Base-by-base conservation (phyloP, 148 eudicot species). In the Mesembryanthemum crystallinum region DNA sequence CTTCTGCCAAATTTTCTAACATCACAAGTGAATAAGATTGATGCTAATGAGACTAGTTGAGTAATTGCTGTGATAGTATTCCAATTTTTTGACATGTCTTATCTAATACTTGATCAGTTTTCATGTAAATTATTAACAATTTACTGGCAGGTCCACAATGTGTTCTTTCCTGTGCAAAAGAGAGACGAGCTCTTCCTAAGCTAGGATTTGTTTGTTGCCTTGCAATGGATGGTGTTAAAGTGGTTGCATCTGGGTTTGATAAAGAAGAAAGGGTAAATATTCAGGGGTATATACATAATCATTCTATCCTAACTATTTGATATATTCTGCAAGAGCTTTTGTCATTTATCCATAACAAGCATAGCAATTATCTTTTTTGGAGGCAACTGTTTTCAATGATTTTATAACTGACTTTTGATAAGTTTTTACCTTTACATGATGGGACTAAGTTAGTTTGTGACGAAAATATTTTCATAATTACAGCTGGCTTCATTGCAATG, bases 141-240 rank as follows among this genome's bases (percentile, higher is more conserved):
- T 61, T 60, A 61, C 49, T 84, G 72, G 57, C 83, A 95, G 99
- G 99, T 83, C 99, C 99, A 67, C 99, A 89, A 72, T 95, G 99
- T 70, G 87, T 92, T 81, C 84, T 95, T 74, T 83, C 91, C 64
- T 95, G 99, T 82, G 98, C 98, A 23, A 92, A 91, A 89, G 98
- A 95, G 75, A 92, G 82, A 72, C 84, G 94, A 52, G 71, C 75
- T 32, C 91, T 95, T 61, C 98, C 99, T 73, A 92, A 87, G 77
- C 88, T 80, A 57, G 94, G 97, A 17, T 95, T 76, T 74, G 87
- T 89, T 81, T 95, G 99, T 76, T 95, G 99, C 83, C 97, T 92
- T 66, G 98, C 98, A 51, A 82, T 95, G 94, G 99, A 95, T 83
- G 97, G 98, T 74, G 94, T 92, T 72, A 95, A 91, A 86, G 82